A percentile compares a stretch with the other conserved stretches of the same genome.
Conservation (phyloP, 352 stramenopile genomes). For the Globisporangium radiosum region DNA sequence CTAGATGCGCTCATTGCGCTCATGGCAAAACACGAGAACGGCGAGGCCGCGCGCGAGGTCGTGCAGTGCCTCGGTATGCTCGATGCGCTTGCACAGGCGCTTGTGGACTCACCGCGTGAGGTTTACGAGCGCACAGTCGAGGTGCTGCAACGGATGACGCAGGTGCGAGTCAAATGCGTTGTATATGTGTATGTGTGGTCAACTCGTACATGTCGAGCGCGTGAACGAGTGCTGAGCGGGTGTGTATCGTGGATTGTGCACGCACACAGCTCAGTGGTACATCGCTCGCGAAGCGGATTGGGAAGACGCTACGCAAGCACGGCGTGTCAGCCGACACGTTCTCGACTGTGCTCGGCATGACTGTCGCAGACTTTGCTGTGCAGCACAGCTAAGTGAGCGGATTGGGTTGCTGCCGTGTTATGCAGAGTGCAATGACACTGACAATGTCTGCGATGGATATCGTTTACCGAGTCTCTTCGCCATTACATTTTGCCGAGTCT, state of each 20-base stretch:
- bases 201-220: background rate
- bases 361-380: background rate
- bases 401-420: background rate
- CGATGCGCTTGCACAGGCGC: slow-evolving; percentile 30
- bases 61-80: slow-evolving; percentile 51
- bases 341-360: slow-evolving; percentile 10
- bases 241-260: background rate
- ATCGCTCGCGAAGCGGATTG: slow-evolving; percentile 22
- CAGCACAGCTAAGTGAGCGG: background rate
- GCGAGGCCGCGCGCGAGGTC: slow-evolving; percentile 26
- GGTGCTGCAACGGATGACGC: slow-evolving; percentile 21
- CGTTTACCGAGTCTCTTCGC: too few species aligned
- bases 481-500: too few species aligned
- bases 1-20: slow-evolving; percentile 31
- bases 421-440: background rate
- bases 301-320: slow-evolving; percentile 27
- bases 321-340: slow-evolving; percentile 14
- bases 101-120: slow-evolving; percentile 17
- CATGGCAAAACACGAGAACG: slow-evolving; percentile 10
- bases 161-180: slow-evolving; percentile 9
- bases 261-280: slow-evolving; percentile 7
- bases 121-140: slow-evolving; percentile 16
- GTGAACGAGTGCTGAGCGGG: background rate
- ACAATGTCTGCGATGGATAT: too few species aligned
- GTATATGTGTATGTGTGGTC: too few species aligned